Base-by-base conservation (phyloP, 2,329 filamentous ascomycete species). In the Harringtonia lauricola region DNA sequence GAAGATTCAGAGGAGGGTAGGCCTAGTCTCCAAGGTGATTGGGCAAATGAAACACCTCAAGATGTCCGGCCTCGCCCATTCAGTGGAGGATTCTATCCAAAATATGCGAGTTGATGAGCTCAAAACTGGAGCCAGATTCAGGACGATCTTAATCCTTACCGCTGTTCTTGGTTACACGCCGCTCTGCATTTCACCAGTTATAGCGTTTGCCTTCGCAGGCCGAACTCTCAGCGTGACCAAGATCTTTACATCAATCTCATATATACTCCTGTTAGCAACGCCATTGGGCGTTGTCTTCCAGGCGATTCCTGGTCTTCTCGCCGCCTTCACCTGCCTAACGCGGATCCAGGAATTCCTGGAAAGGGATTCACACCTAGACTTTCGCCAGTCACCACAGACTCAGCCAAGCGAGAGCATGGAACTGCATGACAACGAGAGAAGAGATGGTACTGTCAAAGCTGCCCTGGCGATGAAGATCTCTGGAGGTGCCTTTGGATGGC, bases 311-410 rank as follows among this genome's bases (percentile, higher is more conserved):
- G 24, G 26, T 0, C 39, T 65, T 1, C 47, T 65, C 13, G 53
- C 59, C 0, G 57, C 54, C 0, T 30, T 65, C 18, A 52, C 57
- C 1, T 65, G 63, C 39, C 43, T 61, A 7, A 46, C 50, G 18
- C 55, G 63, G 2, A 58, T 68, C 1, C 63, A 66, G 34, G 50
- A 43, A 0, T 66, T 64, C n/a, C 48, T 70, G 1, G 61, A 60
- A 43, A 43, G 41, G 29, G 55, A 51, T 4, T n/a, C 52, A 3
- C 51, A 51, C 34, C 34, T 50, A 22, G 59, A 61, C 36, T 58
- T 55, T 19, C 55, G 57, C 7, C 31, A 50, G 21, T n/a, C n/a
- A n/a, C n/a, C n/a, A n/a, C n/a, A 33, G 14, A 4, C 6, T 8
- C 7, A 26, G 24, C 24, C 6, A 10, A 26, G 7, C 7, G 24